A percentile compares a stretch with the other conserved stretches of the same genome.
phyloP scores from a whole-genome alignment of 208 protist species.

The Wallacemonas collosoma region DNA sequence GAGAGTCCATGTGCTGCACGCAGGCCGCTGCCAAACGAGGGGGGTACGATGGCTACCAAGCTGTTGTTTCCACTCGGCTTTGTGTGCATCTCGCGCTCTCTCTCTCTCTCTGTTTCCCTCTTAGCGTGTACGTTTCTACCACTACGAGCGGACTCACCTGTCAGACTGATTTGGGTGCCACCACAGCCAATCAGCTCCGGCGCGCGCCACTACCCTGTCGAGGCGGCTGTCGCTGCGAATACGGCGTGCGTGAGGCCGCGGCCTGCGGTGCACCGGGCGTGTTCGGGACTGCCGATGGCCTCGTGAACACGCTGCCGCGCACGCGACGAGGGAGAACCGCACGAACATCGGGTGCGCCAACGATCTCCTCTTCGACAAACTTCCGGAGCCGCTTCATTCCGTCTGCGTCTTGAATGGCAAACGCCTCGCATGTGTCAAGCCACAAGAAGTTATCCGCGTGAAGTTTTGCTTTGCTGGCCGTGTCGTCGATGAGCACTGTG shows the following conservation, averaged over 20 bases:
- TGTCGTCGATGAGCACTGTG: slow-evolving; percentile 88
- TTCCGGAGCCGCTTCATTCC: slow-evolving; percentile 55
- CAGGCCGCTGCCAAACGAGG: background rate
- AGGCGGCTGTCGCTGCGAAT: background rate
- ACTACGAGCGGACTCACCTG: background rate
- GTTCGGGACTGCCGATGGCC: background rate
- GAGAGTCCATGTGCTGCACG: background rate
- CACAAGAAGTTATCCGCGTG: slow-evolving; percentile 85
- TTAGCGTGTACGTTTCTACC: background rate
- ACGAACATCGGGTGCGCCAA: slow-evolving; percentile 71
- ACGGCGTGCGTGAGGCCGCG: background rate
- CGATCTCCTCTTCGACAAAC: slow-evolving; percentile 71
- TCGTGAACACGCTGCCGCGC: slow-evolving; percentile 23
- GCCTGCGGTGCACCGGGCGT: background rate
- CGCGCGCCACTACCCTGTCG: background rate
- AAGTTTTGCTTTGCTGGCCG: slow-evolving; percentile 79
- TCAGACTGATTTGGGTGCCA: too few relatives aligned
- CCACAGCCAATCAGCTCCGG: too few relatives aligned
- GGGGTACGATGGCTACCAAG: background rate
- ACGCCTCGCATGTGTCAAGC: slow-evolving; percentile 69
- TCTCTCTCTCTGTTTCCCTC: background rate
- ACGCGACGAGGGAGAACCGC: slow-evolving; percentile 75
- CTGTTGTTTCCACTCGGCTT: background rate
- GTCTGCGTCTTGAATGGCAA: slow-evolving; percentile 44
- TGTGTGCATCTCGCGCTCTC: background rate